Base-by-base conservation (phyloP, 177 flowering plant genomes). In the Tripterygium wilfordii region DNA sequence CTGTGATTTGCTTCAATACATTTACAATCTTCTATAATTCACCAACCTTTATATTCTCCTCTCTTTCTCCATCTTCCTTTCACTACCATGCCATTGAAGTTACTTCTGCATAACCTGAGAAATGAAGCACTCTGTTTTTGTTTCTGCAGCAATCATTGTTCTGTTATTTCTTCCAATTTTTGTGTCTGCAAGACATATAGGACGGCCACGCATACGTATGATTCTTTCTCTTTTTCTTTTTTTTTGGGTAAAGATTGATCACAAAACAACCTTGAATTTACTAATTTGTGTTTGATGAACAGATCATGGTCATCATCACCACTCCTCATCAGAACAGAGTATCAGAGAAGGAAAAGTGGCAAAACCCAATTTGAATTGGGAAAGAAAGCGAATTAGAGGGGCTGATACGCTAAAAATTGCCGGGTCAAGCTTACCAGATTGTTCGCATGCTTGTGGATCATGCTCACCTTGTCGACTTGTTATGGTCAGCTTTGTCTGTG, bases 371-470 rank as follows among this genome's bases (percentile, higher is more conserved):
- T 42, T 41, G 1, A 50, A 67, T 56, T 24, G 43, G 50, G 64
- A 67, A 23, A 55, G 55, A 26, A 49, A 35, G 55, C 43, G 41
- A 14, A 33, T 8, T 6, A 61, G 45, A 47, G 45, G 51, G 12
- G 45, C 75, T 0, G 89, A 78, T 16, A 68, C 90, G 0, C 42
- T 87, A 1, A 71, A 84, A 53, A 49, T 84, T 0, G 94, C 94
- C 12, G 96, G 97, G 20, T 90, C 97, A n/a, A 78, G 82, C 35
- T 70, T 90, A 41, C 97, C 97, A 0, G 88, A 90, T 53, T 90
- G 97, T 60, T 80, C 94, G 6, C 94, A 90, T 45, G 97, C 94
- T 0, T 87, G 96, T 50, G 96, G 96, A 4, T 85, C 96, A 19
- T 86, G 97, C 66, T 57, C 75, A 1, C 97, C 97, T 1, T 90